Percentiles rank a stretch among this genome's conserved stretches.
Evolutionary conservation across 768 basidiomycete species (phyloP).

Genomic region (Neoboletus subvelutipes): DNA sequence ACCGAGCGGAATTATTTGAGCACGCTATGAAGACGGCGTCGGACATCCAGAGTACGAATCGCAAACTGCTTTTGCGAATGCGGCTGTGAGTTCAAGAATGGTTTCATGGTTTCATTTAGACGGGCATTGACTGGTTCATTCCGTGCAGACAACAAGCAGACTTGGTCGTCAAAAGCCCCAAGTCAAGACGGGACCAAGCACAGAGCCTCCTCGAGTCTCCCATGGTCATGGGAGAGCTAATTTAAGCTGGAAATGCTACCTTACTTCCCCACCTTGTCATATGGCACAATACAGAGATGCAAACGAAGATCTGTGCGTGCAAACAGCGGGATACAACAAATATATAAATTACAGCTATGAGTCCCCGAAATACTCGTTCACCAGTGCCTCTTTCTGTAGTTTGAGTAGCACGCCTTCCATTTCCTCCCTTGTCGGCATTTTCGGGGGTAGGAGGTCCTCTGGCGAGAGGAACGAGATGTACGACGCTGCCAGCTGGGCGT

Average conservation of each 20-base stretch:
- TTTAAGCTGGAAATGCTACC: conserved; percentile 1
- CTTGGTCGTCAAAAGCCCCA: conserved; percentile 65
- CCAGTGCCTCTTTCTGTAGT: conserved; percentile 75
- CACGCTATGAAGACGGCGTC: conserved; percentile 71
- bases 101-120: background rate
- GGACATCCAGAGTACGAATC: conserved; percentile 70
- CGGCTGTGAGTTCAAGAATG: conserved; percentile 55
- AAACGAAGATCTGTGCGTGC: background rate
- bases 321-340: conserved; percentile 8
- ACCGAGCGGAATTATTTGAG: conserved; percentile 72
- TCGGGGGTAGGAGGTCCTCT: conserved; percentile 72
- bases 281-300: background rate
- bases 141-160: conserved; percentile 73
- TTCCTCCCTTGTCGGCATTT: conserved; percentile 71
- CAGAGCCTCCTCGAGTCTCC: conserved; percentile 18
- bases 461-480: conserved; percentile 74
- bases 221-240: conserved; percentile 11
- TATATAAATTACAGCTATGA: conserved; percentile 16
- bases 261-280: background rate
- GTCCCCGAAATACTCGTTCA: conserved; percentile 75
- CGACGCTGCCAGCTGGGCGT: conserved; percentile 60
- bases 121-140: background rate
- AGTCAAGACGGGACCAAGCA: conserved; percentile 34
- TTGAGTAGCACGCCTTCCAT: conserved; percentile 76
- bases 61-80: conserved; percentile 81